Evolutionary conservation across 2,329 filamentous ascomycete species (phyloP), one percentile per base, ranked within the genome.

Genomic region (Nothopassalora personata): DNA sequence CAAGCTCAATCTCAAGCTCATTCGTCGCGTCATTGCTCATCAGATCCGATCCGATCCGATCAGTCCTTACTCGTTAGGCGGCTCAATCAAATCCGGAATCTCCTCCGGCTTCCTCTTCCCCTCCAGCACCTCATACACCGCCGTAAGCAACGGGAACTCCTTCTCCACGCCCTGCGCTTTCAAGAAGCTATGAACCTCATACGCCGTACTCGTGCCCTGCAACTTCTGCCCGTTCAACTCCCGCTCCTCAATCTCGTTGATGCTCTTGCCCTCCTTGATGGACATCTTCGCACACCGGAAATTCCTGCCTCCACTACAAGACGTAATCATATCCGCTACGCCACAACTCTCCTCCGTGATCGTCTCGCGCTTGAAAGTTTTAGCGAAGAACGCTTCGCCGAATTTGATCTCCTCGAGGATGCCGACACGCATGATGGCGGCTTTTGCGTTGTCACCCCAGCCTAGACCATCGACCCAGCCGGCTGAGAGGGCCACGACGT

Each of bases 361-460:
- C 0, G 94, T 99, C 58, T 83, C 85, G 9, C 88, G 84, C 64
- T 88, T 83, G 28, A 94, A 87, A 0, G 89, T 90, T 69, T 92
- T 83, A 18, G 86, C 85, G 73, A 97, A 99, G 80, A 97, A 99
- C 68, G 88, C 86, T 74, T 92, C 91, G 65, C 93, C 93, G 67
- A 99, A 99, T 72, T 89, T 88, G 70, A 97, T 91, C 88, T 97
- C 96, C 77, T 99, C 94, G 68, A 97, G 82, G 49, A 99, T 84
- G 7, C 94, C 94, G 19, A 97, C 88, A 46, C 94, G 89, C 91
- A 99, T 97, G 61, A 99, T 87, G 49, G 94, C 94, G n/a, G 94
- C 91, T 79, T 99, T 97, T 66, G 93, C 93, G 68, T 97, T 99
- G 79, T 97, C 92, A 70, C 94, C 94, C 93, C 94, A 99, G 65